Evolutionary conservation across 2,329 filamentous ascomycete species (phyloP).

Genomic region (Fusarium cicatricum): DNA sequence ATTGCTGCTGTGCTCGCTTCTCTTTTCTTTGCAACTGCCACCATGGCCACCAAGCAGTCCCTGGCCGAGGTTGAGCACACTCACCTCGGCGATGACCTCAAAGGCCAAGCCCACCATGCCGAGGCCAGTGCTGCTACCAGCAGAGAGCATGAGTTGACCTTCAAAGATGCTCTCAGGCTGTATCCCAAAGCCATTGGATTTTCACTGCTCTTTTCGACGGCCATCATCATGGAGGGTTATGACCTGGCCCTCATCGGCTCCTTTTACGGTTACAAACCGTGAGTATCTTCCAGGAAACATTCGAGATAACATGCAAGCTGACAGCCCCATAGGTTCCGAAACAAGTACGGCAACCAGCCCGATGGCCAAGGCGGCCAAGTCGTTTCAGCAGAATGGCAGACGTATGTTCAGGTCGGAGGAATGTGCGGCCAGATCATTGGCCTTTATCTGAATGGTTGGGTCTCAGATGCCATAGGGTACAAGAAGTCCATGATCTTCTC

Average conservation of each 20-base stretch:
- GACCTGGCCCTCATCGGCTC: slow-evolving; percentile 52
- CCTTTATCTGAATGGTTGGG: slow-evolving; percentile 66
- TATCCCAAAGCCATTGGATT: slow-evolving; percentile 54
- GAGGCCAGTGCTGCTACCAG: slow-evolving; percentile 50
- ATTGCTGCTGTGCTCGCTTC: neutral
- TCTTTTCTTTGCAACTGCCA: slow-evolving; percentile 8
- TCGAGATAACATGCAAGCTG: neutral
- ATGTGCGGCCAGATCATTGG: slow-evolving; percentile 70
- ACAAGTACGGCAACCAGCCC: slow-evolving; percentile 55
- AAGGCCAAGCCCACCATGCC: slow-evolving; percentile 1
- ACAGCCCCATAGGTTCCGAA: slow-evolving; percentile 47
- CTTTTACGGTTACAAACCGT: slow-evolving; percentile 51
- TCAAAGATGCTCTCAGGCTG: slow-evolving; percentile 48
- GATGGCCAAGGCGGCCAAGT: slow-evolving; percentile 28
- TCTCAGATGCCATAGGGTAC: slow-evolving; percentile 69
- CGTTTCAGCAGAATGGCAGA: slow-evolving; percentile 43
- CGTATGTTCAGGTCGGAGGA: slow-evolving; percentile 48
- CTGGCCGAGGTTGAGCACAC: neutral
- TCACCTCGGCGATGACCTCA: neutral
- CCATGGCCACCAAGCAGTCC: slow-evolving; percentile 2
- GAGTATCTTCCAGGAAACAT: neutral
- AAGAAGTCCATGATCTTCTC: slow-evolving; percentile 65
- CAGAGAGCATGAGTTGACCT: slow-evolving; percentile 49
- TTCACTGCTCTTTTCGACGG: slow-evolving; percentile 53
- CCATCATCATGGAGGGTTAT: slow-evolving; percentile 53